phyloP scores from a whole-genome alignment of 2,329 filamentous ascomycete genomes.

The Fusarium robinianum region DNA sequence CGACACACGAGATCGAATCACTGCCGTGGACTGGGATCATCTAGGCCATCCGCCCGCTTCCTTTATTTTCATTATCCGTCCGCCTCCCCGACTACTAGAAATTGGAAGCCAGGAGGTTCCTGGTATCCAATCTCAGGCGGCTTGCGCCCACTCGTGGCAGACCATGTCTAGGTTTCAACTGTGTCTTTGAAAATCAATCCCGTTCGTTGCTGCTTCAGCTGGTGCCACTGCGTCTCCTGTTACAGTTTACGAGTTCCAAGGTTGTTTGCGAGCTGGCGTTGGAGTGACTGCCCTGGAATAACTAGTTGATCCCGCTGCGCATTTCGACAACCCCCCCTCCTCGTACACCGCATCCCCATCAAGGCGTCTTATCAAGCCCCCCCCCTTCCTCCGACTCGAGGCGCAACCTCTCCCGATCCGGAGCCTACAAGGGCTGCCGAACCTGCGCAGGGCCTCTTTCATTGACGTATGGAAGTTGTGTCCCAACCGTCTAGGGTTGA shows the following conservation, averaged over 20 bases:
- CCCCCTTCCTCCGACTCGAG: slow-evolving; percentile 21
- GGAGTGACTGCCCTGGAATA: slow-evolving; percentile 28
- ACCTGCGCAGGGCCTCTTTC: slow-evolving; percentile 13
- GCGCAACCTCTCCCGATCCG: slow-evolving; percentile 26
- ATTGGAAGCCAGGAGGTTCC: too few relatives aligned
- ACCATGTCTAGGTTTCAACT: slow-evolving; percentile 47
- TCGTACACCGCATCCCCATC: slow-evolving; percentile 29
- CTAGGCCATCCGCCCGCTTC: too few relatives aligned
- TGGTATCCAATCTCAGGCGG: slow-evolving; percentile 11
- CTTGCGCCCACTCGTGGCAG: slow-evolving; percentile 34
- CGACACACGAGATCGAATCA: too few relatives aligned
- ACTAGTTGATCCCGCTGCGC: slow-evolving; percentile 26
- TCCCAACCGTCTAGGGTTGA: slow-evolving; percentile 19
- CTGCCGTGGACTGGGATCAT: too few relatives aligned
- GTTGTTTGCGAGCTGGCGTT: too few relatives aligned
- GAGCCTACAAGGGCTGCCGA: slow-evolving; percentile 28
- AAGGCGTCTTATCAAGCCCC: slow-evolving; percentile 2
- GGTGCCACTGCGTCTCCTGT: slow-evolving; percentile 14
- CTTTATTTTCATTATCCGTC: not conserved
- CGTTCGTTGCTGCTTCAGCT: slow-evolving; percentile 2
- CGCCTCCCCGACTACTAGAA: too few relatives aligned
- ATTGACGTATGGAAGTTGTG: not conserved
- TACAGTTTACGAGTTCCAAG: too few relatives aligned
- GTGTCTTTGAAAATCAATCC: slow-evolving; percentile 27
- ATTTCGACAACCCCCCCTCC: too few relatives aligned